Percentiles rank a stretch among this genome's conserved stretches.
Conservation (phyloP, 2,329 filamentous ascomycete species). For the Aspergillus flavus region DNA sequence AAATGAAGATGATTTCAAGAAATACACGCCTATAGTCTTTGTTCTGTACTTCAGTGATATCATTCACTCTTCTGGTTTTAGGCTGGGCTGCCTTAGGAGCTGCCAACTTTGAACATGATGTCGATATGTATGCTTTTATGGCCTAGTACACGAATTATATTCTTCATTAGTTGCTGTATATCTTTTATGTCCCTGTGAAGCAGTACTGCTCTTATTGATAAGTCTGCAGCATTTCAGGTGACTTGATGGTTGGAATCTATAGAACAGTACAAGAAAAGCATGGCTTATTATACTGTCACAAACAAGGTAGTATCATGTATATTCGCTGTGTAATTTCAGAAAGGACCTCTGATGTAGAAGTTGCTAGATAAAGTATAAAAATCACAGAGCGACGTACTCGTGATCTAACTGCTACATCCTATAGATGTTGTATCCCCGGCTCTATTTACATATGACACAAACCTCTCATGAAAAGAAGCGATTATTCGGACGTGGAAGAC, state of each 20-base stretch:
- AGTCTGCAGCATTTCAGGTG: neutral
- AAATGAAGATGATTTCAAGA: neutral
- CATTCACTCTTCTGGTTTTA: neutral
- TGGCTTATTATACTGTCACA: neutral
- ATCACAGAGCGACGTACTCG: neutral
- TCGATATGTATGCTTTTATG: neutral
- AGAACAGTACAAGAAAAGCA: too few relatives aligned
- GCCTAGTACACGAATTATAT: neutral
- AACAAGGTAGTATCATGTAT: neutral
- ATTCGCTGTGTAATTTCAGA: neutral
- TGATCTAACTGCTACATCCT: neutral
- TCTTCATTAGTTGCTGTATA: neutral
- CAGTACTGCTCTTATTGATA: neutral
- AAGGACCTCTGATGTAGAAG: neutral
- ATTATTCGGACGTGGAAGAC: conserved; percentile 52
- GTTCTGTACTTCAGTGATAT: neutral
- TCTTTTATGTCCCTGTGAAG: neutral
- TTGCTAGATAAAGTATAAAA: too few relatives aligned
- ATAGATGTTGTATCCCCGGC: neutral
- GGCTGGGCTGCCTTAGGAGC: neutral
- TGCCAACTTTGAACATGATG: neutral
- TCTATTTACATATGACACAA: neutral
- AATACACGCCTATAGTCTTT: neutral
- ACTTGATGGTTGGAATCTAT: neutral
- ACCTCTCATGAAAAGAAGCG: conserved; percentile 34